Percentiles rank a stretch among this genome's conserved stretches.
These are phyloP conservation scores for Mycena floridula DNA, from an alignment of 768 basidiomycete genomes.

Conservation along the genomic window DNA sequence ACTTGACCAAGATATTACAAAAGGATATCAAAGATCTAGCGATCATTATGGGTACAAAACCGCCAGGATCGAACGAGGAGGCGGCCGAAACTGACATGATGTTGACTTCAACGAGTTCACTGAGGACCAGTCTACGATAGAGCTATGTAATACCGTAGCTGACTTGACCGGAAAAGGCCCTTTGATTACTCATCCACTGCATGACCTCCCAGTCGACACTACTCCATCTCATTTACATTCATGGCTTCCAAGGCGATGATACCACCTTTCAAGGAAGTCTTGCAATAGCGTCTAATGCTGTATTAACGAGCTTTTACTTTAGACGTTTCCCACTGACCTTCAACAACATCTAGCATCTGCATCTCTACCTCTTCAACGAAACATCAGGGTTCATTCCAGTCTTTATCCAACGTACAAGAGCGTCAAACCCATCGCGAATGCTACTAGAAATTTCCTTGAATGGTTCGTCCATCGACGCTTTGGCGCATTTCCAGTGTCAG, in stretches of 20 bases:
- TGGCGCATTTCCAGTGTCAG: not conserved
- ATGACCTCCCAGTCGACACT: too few relatives aligned
- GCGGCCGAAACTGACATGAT: slow-evolving; percentile 4
- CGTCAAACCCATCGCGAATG: slow-evolving; percentile 43
- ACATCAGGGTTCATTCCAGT: slow-evolving; percentile 36
- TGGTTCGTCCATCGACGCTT: slow-evolving; percentile 29
- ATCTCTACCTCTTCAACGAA: slow-evolving; percentile 26
- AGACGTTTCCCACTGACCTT: slow-evolving; percentile 52
- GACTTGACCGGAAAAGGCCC: too few relatives aligned
- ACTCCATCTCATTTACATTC: slow-evolving; percentile 46
- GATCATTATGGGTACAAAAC: slow-evolving; percentile 49
- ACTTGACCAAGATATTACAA: slow-evolving; percentile 72
- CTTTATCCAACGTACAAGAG: slow-evolving; percentile 60
- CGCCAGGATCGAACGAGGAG: slow-evolving; percentile 25
- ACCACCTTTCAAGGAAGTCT: slow-evolving; percentile 45
- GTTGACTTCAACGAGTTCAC: not conserved
- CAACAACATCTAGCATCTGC: slow-evolving; percentile 33
- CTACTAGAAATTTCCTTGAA: slow-evolving; percentile 47
- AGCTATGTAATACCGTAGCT: too few relatives aligned
- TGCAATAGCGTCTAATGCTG: not conserved
- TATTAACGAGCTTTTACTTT: slow-evolving; percentile 1
- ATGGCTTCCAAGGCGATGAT: slow-evolving; percentile 56
- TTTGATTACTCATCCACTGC: too few relatives aligned
- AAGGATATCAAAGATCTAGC: slow-evolving; percentile 58
- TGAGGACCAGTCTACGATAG: too few relatives aligned